These are phyloP conservation scores for Mrakia hoshinonis DNA, from an alignment of 768 basidiomycete genomes.

Conservation along the genomic window DNA sequence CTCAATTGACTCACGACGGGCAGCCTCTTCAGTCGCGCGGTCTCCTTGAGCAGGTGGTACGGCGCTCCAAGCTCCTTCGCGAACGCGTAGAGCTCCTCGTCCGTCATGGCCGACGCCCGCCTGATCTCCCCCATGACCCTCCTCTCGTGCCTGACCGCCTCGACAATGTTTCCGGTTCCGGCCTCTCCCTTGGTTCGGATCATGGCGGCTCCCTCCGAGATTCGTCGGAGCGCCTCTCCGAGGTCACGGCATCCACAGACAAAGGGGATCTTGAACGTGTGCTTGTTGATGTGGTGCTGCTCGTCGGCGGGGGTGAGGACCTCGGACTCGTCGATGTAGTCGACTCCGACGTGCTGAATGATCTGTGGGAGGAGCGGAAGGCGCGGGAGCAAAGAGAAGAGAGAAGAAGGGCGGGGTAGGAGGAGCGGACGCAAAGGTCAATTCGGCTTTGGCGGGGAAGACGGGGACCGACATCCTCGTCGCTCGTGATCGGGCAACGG, in stretches of 20 bases:
- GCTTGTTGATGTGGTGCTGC: conserved; percentile 86
- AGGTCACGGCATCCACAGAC: conserved; percentile 93
- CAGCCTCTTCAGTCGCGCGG: conserved; percentile 80
- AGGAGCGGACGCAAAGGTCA: too few species aligned
- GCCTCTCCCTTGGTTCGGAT: conserved; percentile 82
- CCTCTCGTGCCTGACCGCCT: conserved; percentile 83
- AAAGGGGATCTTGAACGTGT: conserved; percentile 85
- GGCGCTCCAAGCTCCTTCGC: conserved; percentile 76
- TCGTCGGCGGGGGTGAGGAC: conserved; percentile 95
- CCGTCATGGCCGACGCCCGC: conserved; percentile 66
- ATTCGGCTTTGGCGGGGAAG: neutral
- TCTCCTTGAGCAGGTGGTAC: conserved; percentile 90
- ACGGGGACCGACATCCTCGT: neutral
- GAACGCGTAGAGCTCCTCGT: conserved; percentile 87
- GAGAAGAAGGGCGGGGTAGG: too few species aligned
- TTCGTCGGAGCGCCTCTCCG: conserved; percentile 78
- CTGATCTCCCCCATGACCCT: conserved; percentile 76
- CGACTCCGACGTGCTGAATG: conserved; percentile 83
- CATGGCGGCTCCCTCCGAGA: conserved; percentile 84
- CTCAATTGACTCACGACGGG: conserved; percentile 54
- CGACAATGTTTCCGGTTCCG: conserved; percentile 46
- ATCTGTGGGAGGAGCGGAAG: conserved; percentile 50
- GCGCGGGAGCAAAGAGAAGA: neutral
- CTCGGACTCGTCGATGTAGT: conserved; percentile 56
- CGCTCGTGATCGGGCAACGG: too few species aligned